Percentiles rank a stretch among this genome's conserved stretches.
phyloP scores from a whole-genome alignment of 495 filamentous ascomycete species.

The Penicillium bovifimosum region DNA sequence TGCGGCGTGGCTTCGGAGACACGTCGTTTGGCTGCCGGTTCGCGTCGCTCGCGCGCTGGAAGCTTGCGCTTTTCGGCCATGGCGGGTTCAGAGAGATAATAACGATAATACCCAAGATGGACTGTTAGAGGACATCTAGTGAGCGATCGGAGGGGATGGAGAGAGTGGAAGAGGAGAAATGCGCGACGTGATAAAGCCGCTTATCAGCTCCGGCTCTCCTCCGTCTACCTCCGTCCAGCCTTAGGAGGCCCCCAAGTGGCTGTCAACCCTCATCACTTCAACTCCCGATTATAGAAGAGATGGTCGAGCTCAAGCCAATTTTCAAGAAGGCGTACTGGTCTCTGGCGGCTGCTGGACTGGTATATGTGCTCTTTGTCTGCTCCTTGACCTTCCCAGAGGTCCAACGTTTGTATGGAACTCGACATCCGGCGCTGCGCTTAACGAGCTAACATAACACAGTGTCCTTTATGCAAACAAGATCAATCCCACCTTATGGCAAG shows the following conservation, averaged over 20 bases:
- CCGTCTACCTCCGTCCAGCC: conserved; percentile 5
- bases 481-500: conserved; percentile 60
- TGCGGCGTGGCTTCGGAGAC: conserved; percentile 39
- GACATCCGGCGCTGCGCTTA: not conserved
- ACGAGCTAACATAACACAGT: conserved; percentile 36
- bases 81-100: not conserved
- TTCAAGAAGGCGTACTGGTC: conserved; percentile 56
- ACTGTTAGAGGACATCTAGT: conserved; percentile 4
- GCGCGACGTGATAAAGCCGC: conserved; percentile 22
- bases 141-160: not conserved
- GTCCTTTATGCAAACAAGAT: conserved; percentile 73
- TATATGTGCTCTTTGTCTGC: conserved; percentile 46
- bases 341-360: conserved; percentile 43
- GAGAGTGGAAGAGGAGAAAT: conserved; percentile 8
- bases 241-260: not conserved
- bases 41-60: conserved; percentile 42
- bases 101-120: not conserved
- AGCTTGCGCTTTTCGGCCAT: conserved; percentile 48
- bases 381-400: conserved; percentile 44
- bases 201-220: conserved; percentile 11
- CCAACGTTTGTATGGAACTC: conserved; percentile 44
- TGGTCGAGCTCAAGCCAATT: conserved; percentile 40
- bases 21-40: conserved; percentile 43
- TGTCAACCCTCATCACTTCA: conserved; percentile 7
- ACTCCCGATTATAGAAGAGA: conserved; percentile 3